Evolutionary conservation across 2,329 filamentous ascomycete species (phyloP).

Genomic region (Fusarium napiforme): DNA sequence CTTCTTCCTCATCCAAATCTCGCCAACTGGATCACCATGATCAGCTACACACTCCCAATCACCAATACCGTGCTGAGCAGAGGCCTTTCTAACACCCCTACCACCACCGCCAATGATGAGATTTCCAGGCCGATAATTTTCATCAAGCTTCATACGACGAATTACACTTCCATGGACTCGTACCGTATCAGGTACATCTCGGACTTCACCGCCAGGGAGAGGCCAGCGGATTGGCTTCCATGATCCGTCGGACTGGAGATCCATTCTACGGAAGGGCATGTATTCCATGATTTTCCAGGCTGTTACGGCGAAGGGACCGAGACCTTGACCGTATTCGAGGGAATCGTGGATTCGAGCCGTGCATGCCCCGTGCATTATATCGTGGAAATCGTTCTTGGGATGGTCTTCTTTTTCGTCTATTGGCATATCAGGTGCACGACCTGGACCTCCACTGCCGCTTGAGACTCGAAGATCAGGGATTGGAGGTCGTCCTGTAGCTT

Average conservation of each 20-base stretch:
- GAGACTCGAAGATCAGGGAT: conserved; percentile 49
- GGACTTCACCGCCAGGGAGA: conserved; percentile 78
- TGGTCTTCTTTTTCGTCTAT: conserved; percentile 42
- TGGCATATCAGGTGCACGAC: conserved; percentile 30
- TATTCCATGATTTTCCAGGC: conserved; percentile 85
- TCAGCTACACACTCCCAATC: conserved; percentile 76
- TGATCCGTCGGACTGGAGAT: conserved; percentile 75
- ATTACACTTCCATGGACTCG: conserved; percentile 80
- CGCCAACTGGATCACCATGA: conserved; percentile 74
- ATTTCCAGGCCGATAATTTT: conserved; percentile 78
- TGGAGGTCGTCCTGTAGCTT: conserved; percentile 15
- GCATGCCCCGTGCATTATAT: conserved; percentile 68
- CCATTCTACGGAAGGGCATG: conserved; percentile 83
- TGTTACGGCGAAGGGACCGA: conserved; percentile 65
- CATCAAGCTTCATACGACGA: conserved; percentile 72
- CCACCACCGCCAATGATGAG: conserved; percentile 83
- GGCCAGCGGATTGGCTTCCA: conserved; percentile 88
- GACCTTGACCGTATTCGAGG: conserved; percentile 70
- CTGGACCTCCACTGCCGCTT: conserved; percentile 33
- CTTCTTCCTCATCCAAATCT: conserved; percentile 67
- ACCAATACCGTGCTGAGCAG: conserved; percentile 72
- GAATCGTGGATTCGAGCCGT: conserved; percentile 74
- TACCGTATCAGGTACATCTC: conserved; percentile 78
- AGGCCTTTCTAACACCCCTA: conserved; percentile 71
- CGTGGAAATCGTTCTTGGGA: conserved; percentile 58